Evolutionary conservation across 2,329 filamentous ascomycete species (phyloP).

Genomic region (Ophiocordyceps camponoti-saundersi): DNA sequence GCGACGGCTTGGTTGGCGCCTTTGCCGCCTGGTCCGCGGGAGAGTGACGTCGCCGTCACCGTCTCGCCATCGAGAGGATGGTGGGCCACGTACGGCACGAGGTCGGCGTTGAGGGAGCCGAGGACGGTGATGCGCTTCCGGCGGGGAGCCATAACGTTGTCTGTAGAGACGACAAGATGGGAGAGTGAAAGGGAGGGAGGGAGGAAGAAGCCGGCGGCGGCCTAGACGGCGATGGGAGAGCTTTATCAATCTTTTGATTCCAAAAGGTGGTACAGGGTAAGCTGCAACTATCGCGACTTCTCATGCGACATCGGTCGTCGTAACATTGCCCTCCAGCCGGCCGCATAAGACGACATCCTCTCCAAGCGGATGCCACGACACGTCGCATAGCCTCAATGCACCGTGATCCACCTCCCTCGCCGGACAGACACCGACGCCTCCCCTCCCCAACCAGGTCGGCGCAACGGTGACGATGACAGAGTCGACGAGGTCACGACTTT

Average conservation of each 20-base stretch:
- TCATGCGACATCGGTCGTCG: background rate
- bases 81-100: conserved; percentile 74
- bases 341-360: conserved; percentile 75
- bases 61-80: conserved; percentile 79
- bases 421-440: conserved; percentile 66
- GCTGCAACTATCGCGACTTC: background rate
- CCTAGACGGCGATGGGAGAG: no score
- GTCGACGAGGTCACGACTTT: conserved; percentile 47
- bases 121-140: conserved; percentile 56
- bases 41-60: conserved; percentile 61
- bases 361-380: conserved; percentile 62
- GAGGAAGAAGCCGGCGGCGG: no score
- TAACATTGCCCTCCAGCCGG: conserved; percentile 19
- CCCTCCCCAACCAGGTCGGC: conserved; percentile 74
- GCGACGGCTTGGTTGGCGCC: conserved; percentile 92
- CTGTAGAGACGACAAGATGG: no score
- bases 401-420: conserved; percentile 33
- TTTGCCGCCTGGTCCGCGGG: conserved; percentile 76
- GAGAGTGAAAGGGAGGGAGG: no score
- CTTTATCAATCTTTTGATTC: no score
- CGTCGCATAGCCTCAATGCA: conserved; percentile 46
- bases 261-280: background rate
- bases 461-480: conserved; percentile 79
- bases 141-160: conserved; percentile 1
- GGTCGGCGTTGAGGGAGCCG: conserved; percentile 87